phyloP scores from a whole-genome alignment of 2,329 filamentous ascomycete genomes.

The Ophiocordyceps sinensis region DNA sequence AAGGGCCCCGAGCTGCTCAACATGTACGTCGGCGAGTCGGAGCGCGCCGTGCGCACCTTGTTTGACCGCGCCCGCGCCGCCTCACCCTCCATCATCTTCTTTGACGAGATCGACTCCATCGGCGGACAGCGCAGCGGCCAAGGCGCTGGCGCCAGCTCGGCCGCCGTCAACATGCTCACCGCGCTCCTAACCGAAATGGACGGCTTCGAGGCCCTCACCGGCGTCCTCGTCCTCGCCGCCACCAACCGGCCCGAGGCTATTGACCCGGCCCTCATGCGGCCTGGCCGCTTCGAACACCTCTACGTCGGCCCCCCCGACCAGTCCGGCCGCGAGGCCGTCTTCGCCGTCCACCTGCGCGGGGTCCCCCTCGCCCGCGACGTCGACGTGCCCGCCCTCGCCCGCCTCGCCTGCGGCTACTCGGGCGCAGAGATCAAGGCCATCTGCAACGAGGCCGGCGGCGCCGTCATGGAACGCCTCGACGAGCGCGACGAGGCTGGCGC shows the following conservation, averaged over 20 bases:
- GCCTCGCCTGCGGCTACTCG: slow-evolving; percentile 59
- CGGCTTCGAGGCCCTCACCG: slow-evolving; percentile 71
- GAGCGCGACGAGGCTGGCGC: slow-evolving; percentile 9
- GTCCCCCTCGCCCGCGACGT: slow-evolving; percentile 48
- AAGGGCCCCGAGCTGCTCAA: slow-evolving; percentile 88
- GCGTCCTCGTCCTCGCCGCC: slow-evolving; percentile 76
- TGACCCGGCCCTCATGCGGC: slow-evolving; percentile 72
- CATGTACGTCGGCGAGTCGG: slow-evolving; percentile 95
- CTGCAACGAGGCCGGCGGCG: slow-evolving; percentile 29
- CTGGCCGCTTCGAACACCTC: slow-evolving; percentile 73
- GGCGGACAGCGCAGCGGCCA: slow-evolving; percentile 35
- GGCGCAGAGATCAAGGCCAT: slow-evolving; percentile 63
- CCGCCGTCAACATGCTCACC: slow-evolving; percentile 69
- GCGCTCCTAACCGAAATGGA: slow-evolving; percentile 93
- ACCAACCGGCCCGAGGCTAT: slow-evolving; percentile 82
- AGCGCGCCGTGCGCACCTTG: slow-evolving; percentile 69
- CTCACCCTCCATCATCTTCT: slow-evolving; percentile 86
- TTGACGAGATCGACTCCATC: slow-evolving; percentile 91
- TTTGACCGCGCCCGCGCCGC: slow-evolving; percentile 79
- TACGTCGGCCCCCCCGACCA: slow-evolving; percentile 74
- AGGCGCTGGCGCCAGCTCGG: slow-evolving; percentile 22
- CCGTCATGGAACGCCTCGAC: slow-evolving; percentile 23
- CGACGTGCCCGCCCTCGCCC: slow-evolving; percentile 48
- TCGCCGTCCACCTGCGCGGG: slow-evolving; percentile 50
- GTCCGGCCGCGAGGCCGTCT: slow-evolving; percentile 60